Evolutionary conservation across 768 basidiomycete genomes (phyloP), one percentile per base, ranked within the genome.

Genomic region (Lentinula raphanica): DNA sequence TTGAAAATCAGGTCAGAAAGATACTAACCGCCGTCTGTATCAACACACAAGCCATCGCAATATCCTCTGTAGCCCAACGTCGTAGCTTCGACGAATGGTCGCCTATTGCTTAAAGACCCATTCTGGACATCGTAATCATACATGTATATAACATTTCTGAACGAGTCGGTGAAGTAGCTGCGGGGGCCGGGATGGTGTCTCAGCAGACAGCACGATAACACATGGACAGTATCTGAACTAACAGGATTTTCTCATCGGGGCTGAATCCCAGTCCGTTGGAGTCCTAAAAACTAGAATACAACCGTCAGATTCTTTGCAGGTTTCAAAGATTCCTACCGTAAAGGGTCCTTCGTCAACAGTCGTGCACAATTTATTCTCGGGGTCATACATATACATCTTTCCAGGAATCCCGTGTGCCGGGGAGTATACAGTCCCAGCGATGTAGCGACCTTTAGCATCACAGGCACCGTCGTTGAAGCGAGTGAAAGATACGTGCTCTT

Each of bases 381-480:
- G 82, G 66, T 86, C 84, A 64, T 79, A 85, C 68, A 74, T 74
- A 67, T 80, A 87, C 35, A 88, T 69, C 60, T 77, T 74, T 9
- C 86, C 86, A 3, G 81, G 76, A 49, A 86, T 74, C 23, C 68
- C 71, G 49, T 74, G 75, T 49, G 78, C 74, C 63, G 76, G 70
- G 54, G 79, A 82, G 62, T 72, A 78, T 50, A 87, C 66, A 0
- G 86, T 84, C n/a, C 86, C 87, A 23, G 84, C 83, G 63, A 87
- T 81, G 67, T 83, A 87, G 40, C 85, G 78, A 5, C 87, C 87
- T 62, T 76, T 71, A 58, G 71, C 76, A 64, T 87, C 86, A 65
- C 87, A 88, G 2, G 76, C 85, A 35, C 86, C 87, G 63, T 88
- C 87, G 69, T 89, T 87, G 72, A 88, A 86, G 42, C 87, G 78